Evolutionary conservation across 176 grass and related monocot genomes (phyloP).

Genomic region (Aegilops bicornis): DNA sequence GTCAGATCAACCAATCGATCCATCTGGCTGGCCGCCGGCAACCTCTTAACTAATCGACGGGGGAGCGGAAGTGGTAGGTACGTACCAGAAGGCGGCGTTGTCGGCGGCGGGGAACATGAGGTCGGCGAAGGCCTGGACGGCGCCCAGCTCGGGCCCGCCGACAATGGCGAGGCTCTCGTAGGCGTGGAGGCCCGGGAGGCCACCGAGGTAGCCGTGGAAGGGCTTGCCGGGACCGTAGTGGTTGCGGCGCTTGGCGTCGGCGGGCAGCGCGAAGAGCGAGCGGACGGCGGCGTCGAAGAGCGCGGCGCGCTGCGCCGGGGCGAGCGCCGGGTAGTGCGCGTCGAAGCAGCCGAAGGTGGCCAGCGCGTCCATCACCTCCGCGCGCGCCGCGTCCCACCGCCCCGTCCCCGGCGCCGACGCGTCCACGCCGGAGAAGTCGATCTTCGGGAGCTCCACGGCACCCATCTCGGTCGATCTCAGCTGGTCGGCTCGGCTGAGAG

Average conservation of each 20-base stretch:
- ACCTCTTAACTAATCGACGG: no score
- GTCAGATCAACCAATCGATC: background rate
- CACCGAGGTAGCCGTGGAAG: constrained; percentile 58
- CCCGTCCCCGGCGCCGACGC: background rate
- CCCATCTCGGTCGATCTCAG: background rate
- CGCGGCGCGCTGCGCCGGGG: constrained; percentile 18
- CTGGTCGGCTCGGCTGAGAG: background rate
- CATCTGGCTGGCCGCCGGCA: no score
- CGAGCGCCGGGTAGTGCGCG: constrained; percentile 41
- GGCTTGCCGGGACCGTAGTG: constrained; percentile 51
- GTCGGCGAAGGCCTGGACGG: constrained; percentile 35
- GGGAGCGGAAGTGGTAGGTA: background rate
- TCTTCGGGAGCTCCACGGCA: background rate
- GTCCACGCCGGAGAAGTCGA: constrained; percentile 32
- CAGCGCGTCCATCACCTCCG: constrained; percentile 50
- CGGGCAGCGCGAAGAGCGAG: constrained; percentile 61
- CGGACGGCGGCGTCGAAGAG: constrained; percentile 47
- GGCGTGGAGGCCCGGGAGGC: constrained; percentile 26
- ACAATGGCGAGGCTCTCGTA: constrained; percentile 62
- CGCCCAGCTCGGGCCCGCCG: constrained; percentile 7
- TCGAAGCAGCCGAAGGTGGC: constrained; percentile 54
- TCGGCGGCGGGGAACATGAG: constrained; percentile 53
- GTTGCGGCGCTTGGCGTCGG: constrained; percentile 53
- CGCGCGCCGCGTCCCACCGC: background rate
- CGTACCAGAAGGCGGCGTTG: constrained; percentile 48